Percentiles rank a stretch among this genome's conserved stretches.
phyloP scores from a whole-genome alignment of 106 monocot species.

The Apostasia shenzhenica region DNA sequence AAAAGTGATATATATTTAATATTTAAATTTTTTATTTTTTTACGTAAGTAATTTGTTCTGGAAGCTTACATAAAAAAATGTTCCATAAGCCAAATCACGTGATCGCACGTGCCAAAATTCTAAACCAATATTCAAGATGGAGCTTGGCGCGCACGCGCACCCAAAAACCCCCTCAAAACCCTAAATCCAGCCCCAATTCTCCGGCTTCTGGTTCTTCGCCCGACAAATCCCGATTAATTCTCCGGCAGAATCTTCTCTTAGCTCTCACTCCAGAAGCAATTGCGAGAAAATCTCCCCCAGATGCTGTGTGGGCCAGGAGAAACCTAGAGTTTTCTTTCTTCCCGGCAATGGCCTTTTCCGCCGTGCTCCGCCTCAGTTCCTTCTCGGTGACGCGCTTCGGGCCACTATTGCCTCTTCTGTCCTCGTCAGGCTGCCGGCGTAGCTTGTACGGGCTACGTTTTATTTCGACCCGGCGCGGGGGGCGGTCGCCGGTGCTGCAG shows the following conservation, averaged over 20 bases:
- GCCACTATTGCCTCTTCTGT: slow-evolving; percentile 12
- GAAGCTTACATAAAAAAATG: too few species aligned
- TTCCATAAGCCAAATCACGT: too few species aligned
- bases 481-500: slow-evolving; percentile 17
- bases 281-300: not conserved
- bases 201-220: not conserved
- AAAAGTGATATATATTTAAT: too few species aligned
- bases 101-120: too few species aligned
- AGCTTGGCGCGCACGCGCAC: not conserved
- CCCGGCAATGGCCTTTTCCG: slow-evolving; percentile 18
- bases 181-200: not conserved
- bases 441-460: slow-evolving; percentile 22
- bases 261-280: not conserved
- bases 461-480: slow-evolving; percentile 19
- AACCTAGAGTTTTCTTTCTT: slow-evolving; percentile 11
- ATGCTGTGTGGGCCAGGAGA: not conserved
- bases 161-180: not conserved
- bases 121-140: too few species aligned
- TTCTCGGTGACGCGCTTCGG: slow-evolving; percentile 35
- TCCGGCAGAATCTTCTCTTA: not conserved
- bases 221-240: not conserved
- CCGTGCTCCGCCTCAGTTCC: slow-evolving; percentile 44
- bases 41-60: too few species aligned
- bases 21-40: too few species aligned
- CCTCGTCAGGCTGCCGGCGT: not conserved